phyloP scores from a whole-genome alignment of 257 asterid species.

The Ehretia macrophylla region DNA sequence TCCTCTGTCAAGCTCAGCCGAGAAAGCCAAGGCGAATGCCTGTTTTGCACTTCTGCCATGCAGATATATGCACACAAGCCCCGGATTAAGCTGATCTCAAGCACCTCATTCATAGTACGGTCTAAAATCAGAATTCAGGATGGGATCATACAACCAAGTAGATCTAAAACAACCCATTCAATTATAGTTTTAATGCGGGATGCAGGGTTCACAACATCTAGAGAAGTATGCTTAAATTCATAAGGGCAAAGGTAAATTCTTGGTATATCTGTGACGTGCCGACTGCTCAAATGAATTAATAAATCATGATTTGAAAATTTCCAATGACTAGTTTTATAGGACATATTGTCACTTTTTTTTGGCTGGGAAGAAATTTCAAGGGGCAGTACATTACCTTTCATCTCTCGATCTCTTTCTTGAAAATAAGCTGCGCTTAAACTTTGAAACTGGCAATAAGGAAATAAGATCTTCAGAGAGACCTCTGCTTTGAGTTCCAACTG shows the following conservation, averaged over 20 bases:
- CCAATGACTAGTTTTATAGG: background rate
- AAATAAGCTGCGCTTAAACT: slow-evolving; percentile 80
- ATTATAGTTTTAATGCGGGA: background rate
- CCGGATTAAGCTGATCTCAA: background rate
- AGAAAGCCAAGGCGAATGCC: too few species aligned
- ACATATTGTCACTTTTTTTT: background rate
- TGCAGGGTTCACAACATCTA: background rate
- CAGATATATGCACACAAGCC: background rate
- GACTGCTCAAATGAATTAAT: too few species aligned
- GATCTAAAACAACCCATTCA: background rate
- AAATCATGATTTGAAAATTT: too few species aligned
- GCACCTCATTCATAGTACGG: background rate
- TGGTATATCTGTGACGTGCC: too few species aligned
- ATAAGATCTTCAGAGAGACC: slow-evolving; percentile 85
- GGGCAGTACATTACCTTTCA: slow-evolving; percentile 31
- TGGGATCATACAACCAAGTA: background rate
- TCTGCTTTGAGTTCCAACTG: slow-evolving; percentile 79
- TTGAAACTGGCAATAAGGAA: slow-evolving; percentile 67
- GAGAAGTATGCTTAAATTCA: too few species aligned
- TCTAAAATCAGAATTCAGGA: background rate
- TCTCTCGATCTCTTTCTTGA: slow-evolving; percentile 71
- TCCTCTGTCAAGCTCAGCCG: too few species aligned
- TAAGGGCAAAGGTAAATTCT: too few species aligned
- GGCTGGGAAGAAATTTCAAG: background rate
- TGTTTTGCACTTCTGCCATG: background rate